Base-by-base conservation (phyloP, 2,329 filamentous ascomycete genomes). In the Madurella fahalii region DNA sequence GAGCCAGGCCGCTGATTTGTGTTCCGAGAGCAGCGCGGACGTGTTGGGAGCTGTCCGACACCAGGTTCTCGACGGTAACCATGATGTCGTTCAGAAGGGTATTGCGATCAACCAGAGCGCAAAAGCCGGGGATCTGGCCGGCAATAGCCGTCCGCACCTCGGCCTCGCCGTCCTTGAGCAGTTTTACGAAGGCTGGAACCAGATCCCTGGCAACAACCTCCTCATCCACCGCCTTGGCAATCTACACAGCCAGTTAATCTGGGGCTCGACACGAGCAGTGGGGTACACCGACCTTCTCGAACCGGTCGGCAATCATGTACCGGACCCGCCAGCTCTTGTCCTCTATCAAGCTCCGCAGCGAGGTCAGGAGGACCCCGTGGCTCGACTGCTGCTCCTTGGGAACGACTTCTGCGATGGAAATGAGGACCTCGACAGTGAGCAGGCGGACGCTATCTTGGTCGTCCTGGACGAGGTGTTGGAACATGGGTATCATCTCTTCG, bases 261-360 rank as follows among this genome's bases (percentile, higher is more conserved):
- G 7, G 50, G 51, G 46, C 11, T 13, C 16, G 43, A 47, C 16
- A 30, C 34, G 40, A 41, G 9, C 17, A n/a, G 5, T 5, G 15
- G 9, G 13, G 12, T 9, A 40, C 1, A 51, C 68, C 47, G 68
- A 90, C 90, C 87, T 97, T 96, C 74, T 99, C 94, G 68, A 96
- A 99, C 70, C 91, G 85, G 73, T 99, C 94, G 47, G 94, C 94
- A 65, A 99, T 94, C 94, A 99, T 99, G 74, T 97, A 99, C 70
- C 94, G 85, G 57, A 99, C 94, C 68, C 94, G 86, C 94, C 94
- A 99, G 77, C 94, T 97, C 83, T 97, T 99, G 72, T 99, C 94
- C 68, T 96, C 94, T 74, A 99, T 97, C 68, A 99, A 75, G 74
- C 84, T 95, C 66, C 94, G 87, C 67, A 99, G 77, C 44, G 93